phyloP scores from a whole-genome alignment of 306 rosid species.

The Bauhinia variegata region DNA sequence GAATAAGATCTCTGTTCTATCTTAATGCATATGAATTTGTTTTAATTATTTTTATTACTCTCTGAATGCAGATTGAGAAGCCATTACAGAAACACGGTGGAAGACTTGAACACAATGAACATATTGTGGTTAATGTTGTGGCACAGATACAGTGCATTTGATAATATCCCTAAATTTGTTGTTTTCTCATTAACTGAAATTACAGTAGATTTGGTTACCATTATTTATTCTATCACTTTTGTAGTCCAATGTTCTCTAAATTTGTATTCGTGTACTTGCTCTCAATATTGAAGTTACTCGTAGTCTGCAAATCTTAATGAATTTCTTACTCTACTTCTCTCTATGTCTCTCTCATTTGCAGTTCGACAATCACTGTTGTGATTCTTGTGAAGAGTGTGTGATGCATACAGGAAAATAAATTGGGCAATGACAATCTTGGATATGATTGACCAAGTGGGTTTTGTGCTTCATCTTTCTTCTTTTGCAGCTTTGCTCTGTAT shows the following conservation, averaged over 20 bases:
- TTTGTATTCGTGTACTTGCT: slow-evolving; percentile 18
- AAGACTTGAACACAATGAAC: slow-evolving; percentile 82
- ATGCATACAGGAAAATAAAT: slow-evolving; percentile 86
- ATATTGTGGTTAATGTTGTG: slow-evolving; percentile 93
- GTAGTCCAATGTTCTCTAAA: slow-evolving; percentile 19
- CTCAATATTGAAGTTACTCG: slow-evolving; percentile 1
- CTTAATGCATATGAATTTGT: neutral
- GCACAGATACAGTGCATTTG: slow-evolving; percentile 75
- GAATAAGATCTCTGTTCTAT: neutral
- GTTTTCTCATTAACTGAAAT: slow-evolving; percentile 33
- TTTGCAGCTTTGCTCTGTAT: neutral
- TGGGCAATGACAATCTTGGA: slow-evolving; percentile 83
- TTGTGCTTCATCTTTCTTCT: slow-evolving; percentile 23
- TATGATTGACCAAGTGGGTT: slow-evolving; percentile 83
- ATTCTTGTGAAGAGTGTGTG: slow-evolving; percentile 91
- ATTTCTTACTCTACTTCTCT: slow-evolving; percentile 37
- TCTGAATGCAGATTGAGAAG: slow-evolving; percentile 71
- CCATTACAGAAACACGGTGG: slow-evolving; percentile 94
- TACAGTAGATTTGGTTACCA: slow-evolving; percentile 3
- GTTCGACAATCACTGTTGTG: slow-evolving; percentile 87
- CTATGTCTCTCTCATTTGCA: slow-evolving; percentile 51
- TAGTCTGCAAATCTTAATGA: slow-evolving; percentile 16
- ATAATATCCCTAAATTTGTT: slow-evolving; percentile 34
- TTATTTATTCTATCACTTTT: slow-evolving; percentile 22
- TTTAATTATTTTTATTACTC: slow-evolving; percentile 6